Evolutionary conservation across 2,329 filamentous ascomycete genomes (phyloP).

Genomic region (Paraphaeosphaeria minitans): DNA sequence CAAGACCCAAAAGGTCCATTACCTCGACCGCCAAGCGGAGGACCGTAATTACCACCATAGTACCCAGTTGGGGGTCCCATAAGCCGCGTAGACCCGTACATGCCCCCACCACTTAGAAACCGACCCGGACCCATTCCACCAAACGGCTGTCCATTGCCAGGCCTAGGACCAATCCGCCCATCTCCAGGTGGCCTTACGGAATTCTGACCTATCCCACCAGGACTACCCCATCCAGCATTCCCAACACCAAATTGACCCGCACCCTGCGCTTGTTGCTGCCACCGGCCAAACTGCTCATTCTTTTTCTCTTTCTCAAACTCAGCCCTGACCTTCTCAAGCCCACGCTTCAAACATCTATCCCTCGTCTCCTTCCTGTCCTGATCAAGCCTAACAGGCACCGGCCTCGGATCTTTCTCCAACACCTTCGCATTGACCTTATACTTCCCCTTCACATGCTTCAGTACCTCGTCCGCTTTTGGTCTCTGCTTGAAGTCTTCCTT

Average conservation of each 20-base stretch:
- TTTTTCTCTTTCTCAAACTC: not conserved
- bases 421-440: not conserved
- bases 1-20: too few species aligned
- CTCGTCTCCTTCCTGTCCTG: not conserved
- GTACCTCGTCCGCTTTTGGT: slow-evolving; percentile 11
- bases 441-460: slow-evolving; percentile 1
- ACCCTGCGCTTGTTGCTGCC: not conserved
- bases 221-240: not conserved
- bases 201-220: not conserved
- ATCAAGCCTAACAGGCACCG: not conserved
- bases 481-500: not conserved
- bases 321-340: not conserved
- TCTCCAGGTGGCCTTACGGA: not conserved
- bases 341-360: not conserved
- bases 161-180: too few species aligned
- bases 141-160: not conserved
- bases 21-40: too few species aligned
- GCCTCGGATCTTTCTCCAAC: not conserved
- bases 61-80: too few species aligned
- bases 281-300: too few species aligned
- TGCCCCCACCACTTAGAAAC: not conserved
- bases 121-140: not conserved
- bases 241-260: not conserved
- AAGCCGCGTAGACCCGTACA: not conserved
- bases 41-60: too few species aligned